Conservation (phyloP, 331 rosid species). For the Stylosanthes scabra region DNA sequence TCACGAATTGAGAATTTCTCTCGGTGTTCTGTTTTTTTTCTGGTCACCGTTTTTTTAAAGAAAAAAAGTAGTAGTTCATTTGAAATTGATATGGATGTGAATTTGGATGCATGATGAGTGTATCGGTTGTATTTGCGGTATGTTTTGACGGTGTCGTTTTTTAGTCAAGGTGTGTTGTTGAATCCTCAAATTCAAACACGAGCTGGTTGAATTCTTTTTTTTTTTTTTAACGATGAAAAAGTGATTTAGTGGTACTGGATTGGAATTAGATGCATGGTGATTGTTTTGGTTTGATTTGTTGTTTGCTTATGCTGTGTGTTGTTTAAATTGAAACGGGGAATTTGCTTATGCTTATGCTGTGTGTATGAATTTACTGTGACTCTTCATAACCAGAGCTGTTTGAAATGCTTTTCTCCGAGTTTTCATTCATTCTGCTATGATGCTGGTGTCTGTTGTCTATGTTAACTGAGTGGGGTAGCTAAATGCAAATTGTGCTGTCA, state of each 20-base stretch:
- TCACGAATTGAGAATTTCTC: neutral
- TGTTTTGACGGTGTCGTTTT: neutral
- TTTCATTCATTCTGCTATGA: neutral
- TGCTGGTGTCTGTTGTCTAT: neutral
- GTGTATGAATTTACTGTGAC: neutral
- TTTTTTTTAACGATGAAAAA: neutral
- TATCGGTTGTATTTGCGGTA: neutral
- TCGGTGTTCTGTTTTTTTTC: neutral
- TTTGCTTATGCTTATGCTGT: neutral
- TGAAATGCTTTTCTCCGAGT: neutral
- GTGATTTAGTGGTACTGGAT: neutral
- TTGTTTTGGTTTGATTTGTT: slow-evolving; percentile 19
- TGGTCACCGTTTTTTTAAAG: neutral
- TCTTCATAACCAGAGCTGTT: neutral
- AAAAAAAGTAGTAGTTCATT: neutral
- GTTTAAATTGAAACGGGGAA: slow-evolving; percentile 7
- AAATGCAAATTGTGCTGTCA: neutral
- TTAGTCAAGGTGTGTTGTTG: neutral
- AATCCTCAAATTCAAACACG: neutral
- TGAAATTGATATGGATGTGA: neutral
- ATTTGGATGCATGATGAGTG: neutral
- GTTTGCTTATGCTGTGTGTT: slow-evolving; percentile 9
- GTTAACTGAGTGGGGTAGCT: slow-evolving; percentile 2
- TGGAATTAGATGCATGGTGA: neutral
- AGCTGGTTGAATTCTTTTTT: neutral